These are phyloP conservation scores for Nicotiana otophora DNA, from an alignment of 257 asterid species.

Conservation along the genomic window DNA sequence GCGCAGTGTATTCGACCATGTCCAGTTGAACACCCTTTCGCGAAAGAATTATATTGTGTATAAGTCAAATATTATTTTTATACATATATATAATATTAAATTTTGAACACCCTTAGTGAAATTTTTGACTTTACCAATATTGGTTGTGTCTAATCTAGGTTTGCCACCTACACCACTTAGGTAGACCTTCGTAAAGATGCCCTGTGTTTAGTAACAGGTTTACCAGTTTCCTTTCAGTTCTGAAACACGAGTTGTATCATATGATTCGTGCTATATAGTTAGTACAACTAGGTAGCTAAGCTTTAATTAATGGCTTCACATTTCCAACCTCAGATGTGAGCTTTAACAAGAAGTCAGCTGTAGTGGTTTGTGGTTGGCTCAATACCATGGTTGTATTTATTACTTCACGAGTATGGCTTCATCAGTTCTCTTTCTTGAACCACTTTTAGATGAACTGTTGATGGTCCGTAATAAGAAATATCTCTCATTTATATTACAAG, in stretches of 20 bases:
- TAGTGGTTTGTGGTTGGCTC: slow-evolving; percentile 1
- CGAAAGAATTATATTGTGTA: too few species aligned
- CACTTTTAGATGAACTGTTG: not conserved
- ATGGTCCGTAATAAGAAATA: not conserved
- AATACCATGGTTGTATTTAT: not conserved
- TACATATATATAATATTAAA: too few species aligned
- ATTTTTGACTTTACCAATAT: too few species aligned
- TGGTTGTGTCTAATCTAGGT: not conserved
- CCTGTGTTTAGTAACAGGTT: not conserved
- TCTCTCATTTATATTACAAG: not conserved
- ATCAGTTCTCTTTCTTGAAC: not conserved
- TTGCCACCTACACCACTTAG: not conserved
- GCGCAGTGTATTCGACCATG: too few species aligned
- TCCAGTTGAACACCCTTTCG: too few species aligned
- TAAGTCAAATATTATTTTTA: too few species aligned
- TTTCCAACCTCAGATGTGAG: not conserved
- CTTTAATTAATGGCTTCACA: not conserved
- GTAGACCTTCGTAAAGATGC: not conserved
- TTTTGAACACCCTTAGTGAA: too few species aligned
- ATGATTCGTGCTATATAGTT: not conserved
- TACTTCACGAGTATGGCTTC: slow-evolving; percentile 9
- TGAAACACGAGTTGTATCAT: not conserved
- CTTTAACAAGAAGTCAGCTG: not conserved
- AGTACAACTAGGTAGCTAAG: not conserved
- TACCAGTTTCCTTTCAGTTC: not conserved